Base-by-base conservation (phyloP, 2,329 filamentous ascomycete species). In the Chaetothyriales sp. region DNA sequence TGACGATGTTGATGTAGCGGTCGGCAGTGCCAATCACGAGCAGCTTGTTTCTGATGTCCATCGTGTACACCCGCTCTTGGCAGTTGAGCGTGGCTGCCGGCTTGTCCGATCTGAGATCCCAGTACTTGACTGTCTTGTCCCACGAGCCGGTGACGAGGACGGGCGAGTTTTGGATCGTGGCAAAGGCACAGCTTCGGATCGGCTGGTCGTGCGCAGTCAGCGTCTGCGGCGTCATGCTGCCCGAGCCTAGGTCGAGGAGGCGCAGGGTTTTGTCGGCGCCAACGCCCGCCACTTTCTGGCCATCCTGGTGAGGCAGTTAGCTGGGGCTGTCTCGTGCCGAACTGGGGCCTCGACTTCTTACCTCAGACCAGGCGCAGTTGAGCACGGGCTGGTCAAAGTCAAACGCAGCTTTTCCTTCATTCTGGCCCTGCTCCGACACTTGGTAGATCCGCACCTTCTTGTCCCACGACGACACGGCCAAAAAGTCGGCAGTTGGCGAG, bases 371-470 rank as follows among this genome's bases (percentile, higher is more conserved):
- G 64, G 89, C 85, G 58, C 84, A 83, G 65, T 81, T 85, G 55
- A 98, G 72, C 2, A 94, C 89, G 2, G 89, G 88, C 45, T 78
- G 87, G 59, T 88, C 84, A 69, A 94, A 87, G 60, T 94, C 85
- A 65, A 92, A 40, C 8, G 33, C 86, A 59, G 88, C 88, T 64
- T 89, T 90, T 48, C 88, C 89, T 66, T 88, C 81, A 64, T 85
- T 90, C 65, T 85, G 79, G 44, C 89, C 88, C 59, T 81, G 81
- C 52, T 70, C 71, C 58, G 83, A 81, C 65, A 97, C 88, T 69
- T 97, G 88, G 72, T 97, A 98, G 66, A 98, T 90, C 64, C 89
- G 85, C 57, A 97, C 88, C 68, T 95, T 94, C 74, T 94, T 94
- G 71, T 98, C 92, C 92, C 92, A 98, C 62, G 88, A 95, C 47